Percentiles rank a stretch among this genome's conserved stretches.
Evolutionary conservation across 805 yeast genomes (phyloP).

Genomic region (Wickerhamiella domercqiae): DNA sequence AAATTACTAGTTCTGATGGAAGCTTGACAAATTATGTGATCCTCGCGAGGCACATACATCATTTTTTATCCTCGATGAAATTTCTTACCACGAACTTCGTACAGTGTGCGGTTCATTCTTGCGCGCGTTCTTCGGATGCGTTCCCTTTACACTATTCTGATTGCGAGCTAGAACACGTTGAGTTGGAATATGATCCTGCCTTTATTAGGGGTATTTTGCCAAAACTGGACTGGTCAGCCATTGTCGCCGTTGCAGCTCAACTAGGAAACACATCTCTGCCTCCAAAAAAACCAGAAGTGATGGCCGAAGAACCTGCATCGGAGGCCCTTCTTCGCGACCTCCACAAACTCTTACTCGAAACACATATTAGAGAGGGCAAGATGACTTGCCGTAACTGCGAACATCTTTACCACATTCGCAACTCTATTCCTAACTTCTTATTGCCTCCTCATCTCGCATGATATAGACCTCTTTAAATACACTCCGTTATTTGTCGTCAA

Average conservation of each 20-base stretch:
- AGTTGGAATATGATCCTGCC: constrained; percentile 65
- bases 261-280: constrained; percentile 41
- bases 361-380: constrained; percentile 73
- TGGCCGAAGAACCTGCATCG: constrained; percentile 32
- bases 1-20: too few species aligned
- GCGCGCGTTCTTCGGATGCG: constrained; percentile 57
- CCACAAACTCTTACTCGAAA: constrained; percentile 66
- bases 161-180: constrained; percentile 61
- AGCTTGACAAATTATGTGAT: too few species aligned
- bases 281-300: constrained; percentile 23
- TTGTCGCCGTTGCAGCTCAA: constrained; percentile 61
- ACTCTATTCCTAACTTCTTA: constrained; percentile 83
- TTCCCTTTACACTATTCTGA: constrained; percentile 65
- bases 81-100: constrained; percentile 92
- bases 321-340: constrained; percentile 52
- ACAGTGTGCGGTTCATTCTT: constrained; percentile 74
- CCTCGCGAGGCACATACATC: too few species aligned
- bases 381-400: constrained; percentile 80
- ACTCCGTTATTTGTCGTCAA: background rate
- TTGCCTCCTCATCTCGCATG: constrained; percentile 83
- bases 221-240: constrained; percentile 79
- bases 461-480: constrained; percentile 1
- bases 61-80: too few species aligned
- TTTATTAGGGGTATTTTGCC: constrained; percentile 63
- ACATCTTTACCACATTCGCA: constrained; percentile 78